Percentiles rank a stretch among this genome's conserved stretches.
Evolutionary conservation across 2,329 filamentous ascomycete species (phyloP).

Genomic region (Fusarium pseudonygamai): DNA sequence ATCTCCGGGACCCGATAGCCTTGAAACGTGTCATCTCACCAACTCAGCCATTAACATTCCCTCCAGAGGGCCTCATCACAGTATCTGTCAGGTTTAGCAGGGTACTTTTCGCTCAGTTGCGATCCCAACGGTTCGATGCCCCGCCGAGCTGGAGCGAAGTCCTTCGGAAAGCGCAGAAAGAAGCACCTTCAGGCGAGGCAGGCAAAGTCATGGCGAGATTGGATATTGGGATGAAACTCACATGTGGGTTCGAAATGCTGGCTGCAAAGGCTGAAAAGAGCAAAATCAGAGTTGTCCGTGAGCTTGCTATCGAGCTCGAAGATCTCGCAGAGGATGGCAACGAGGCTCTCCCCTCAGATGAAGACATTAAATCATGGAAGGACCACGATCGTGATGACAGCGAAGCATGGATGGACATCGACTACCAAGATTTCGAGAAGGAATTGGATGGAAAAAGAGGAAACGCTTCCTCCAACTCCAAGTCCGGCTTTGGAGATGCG

Average conservation of each 20-base stretch:
- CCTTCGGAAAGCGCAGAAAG: constrained; percentile 35
- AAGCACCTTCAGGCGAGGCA: constrained; percentile 13
- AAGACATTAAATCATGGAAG: constrained; percentile 78
- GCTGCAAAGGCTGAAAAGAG: constrained; percentile 72
- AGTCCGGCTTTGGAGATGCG: constrained; percentile 69
- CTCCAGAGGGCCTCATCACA: constrained; percentile 81
- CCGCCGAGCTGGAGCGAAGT: constrained; percentile 61
- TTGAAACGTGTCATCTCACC: constrained; percentile 73
- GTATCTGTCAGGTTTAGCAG: constrained; percentile 85
- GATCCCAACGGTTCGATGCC: constrained; percentile 82
- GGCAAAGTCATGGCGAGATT: constrained; percentile 47
- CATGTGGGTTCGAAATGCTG: constrained; percentile 92
- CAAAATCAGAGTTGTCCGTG: constrained; percentile 74
- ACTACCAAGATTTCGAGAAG: constrained; percentile 86
- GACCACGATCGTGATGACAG: constrained; percentile 73
- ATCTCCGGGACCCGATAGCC: constrained; percentile 83
- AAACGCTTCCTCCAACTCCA: constrained; percentile 49
- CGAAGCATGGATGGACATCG: constrained; percentile 91
- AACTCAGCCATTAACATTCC: constrained; percentile 68
- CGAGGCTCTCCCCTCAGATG: constrained; percentile 70
- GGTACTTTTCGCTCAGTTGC: constrained; percentile 89
- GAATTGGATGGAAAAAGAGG: constrained; percentile 69
- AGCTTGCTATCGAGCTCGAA: constrained; percentile 79
- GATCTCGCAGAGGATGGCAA: constrained; percentile 79
- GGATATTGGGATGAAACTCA: constrained; percentile 87